Base-by-base conservation (phyloP, 371 early-diverging fungal species). In the Coemansia sp. region DNA sequence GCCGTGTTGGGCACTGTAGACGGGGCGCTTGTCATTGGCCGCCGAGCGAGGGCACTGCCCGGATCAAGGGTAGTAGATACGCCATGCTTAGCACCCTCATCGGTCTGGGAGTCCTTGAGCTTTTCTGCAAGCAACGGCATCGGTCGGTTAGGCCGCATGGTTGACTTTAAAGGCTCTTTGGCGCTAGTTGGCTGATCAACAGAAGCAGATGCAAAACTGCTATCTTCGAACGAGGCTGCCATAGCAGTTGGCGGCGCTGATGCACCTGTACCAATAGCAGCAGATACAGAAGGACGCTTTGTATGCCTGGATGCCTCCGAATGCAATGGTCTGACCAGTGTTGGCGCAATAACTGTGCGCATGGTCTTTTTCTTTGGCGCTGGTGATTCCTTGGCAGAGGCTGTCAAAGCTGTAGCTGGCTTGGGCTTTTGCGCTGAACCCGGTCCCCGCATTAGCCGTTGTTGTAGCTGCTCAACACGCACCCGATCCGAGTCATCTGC, bases 401-500 rank as follows among this genome's bases (percentile, higher is more conserved):
- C 28, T 6, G 52, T 21, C 16, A 42, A 42, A 16, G 62, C 39
- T 18, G 64, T 14, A 14, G 54, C 42, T 25, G 55, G 42, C 25
- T n/a, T 40, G 1, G n/a, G 11, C 30, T 56, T 28, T 33, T 28
- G 30, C 6, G n/a, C 14, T 4, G 33, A 12, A 20, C 21, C 56
- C 7, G 40, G 14, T 5, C 16, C 44, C 11, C 37, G 53, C 2
- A 37, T 40, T 25, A 71, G 39, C 16, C 58, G 74, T 14, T 47
- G 59, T 37, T 59, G 65, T 3, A 54, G 18, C 51, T 39, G 48
- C 57, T 30, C n/a, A 16, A 74, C 53, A 6, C 67, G 69, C 61
- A 44, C 59, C 50, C 87, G 83, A 20, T 85, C 86, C 0, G 85
- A 79, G 12, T 86, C 86, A 65, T 83, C 83, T 1, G 69, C 60